These are phyloP conservation scores for Uronychia setigera DNA, from an alignment of 73 alveolate genomes.

Conservation along the genomic window DNA sequence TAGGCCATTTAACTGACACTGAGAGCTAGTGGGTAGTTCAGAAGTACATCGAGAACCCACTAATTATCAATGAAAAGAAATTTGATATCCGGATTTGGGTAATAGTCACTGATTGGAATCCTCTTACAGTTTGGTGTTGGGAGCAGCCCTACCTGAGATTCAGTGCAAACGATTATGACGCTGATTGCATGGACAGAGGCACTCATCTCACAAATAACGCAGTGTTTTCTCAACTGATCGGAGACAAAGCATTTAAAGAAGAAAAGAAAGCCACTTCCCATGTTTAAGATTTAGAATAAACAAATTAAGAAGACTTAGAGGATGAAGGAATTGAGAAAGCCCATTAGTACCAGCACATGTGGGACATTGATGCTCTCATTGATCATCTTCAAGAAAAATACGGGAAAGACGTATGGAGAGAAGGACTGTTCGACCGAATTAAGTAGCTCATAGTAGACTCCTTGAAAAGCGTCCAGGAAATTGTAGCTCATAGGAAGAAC, in stretches of 20 bases:
- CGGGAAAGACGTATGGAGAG: slow-evolving; percentile 44
- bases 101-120: slow-evolving; percentile 84
- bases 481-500: slow-evolving; percentile 58
- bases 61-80: slow-evolving; percentile 71
- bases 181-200: slow-evolving; percentile 73
- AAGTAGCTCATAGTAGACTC: slow-evolving; percentile 33
- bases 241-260: slow-evolving; percentile 70
- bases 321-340: too few species aligned
- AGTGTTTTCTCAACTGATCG: slow-evolving; percentile 69
- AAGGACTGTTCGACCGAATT: slow-evolving; percentile 33
- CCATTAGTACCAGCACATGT: slow-evolving; percentile 88
- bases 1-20: slow-evolving; percentile 6
- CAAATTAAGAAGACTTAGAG: too few species aligned
- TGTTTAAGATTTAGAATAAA: too few species aligned
- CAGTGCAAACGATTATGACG: slow-evolving; percentile 63
- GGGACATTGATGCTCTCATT: slow-evolving; percentile 89
- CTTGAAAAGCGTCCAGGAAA: slow-evolving; percentile 56
- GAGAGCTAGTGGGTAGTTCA: slow-evolving; percentile 81
- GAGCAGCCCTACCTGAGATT: slow-evolving; percentile 86
- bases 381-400: slow-evolving; percentile 17
- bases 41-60: slow-evolving; percentile 90
- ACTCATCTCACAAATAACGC: slow-evolving; percentile 86
- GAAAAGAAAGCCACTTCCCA: too few species aligned
- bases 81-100: slow-evolving; percentile 77
- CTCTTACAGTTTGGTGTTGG: slow-evolving; percentile 85